A percentile compares a stretch with the other conserved stretches of the same genome.
Conservation (phyloP, 139 green algal species). For the Chlorella sorokiniana region DNA sequence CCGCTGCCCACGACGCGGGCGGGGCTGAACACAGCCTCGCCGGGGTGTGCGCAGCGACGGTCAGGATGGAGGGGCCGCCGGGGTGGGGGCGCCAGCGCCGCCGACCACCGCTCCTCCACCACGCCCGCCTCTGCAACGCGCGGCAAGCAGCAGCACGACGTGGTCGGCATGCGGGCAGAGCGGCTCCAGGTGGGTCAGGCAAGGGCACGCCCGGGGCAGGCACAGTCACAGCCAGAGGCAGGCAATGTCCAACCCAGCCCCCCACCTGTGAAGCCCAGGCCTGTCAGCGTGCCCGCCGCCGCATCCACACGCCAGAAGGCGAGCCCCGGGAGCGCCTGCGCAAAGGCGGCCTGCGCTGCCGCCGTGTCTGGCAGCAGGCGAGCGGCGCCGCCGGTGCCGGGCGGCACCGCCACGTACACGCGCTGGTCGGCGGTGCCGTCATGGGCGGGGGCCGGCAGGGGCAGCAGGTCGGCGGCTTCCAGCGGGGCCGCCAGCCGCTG, state of each 20-base stretch:
- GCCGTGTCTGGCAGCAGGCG: conserved; percentile 59
- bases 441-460: conserved; percentile 41
- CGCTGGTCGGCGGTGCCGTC: conserved; percentile 58
- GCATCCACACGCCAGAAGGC: conserved; percentile 43
- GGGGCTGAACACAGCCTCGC: conserved; percentile 70
- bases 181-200: background rate
- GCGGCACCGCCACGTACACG: conserved; percentile 44
- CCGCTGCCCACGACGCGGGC: conserved; percentile 85
- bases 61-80: conserved; percentile 55
- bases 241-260: background rate
- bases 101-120: conserved; percentile 40
- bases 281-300: conserved; percentile 22
- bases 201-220: background rate
- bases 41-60: conserved; percentile 42
- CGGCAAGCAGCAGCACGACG: too few species aligned
- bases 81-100: conserved; percentile 14
- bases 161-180: background rate
- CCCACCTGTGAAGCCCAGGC: conserved; percentile 31
- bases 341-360: background rate
- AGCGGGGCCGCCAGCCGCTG: conserved; percentile 1
- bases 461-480: conserved; percentile 51
- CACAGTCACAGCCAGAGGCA: background rate
- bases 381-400: background rate
- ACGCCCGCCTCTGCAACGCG: background rate
- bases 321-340: conserved; percentile 5